phyloP scores from a whole-genome alignment of 345 rosid genomes.

The Eucalyptus shirleyi region DNA sequence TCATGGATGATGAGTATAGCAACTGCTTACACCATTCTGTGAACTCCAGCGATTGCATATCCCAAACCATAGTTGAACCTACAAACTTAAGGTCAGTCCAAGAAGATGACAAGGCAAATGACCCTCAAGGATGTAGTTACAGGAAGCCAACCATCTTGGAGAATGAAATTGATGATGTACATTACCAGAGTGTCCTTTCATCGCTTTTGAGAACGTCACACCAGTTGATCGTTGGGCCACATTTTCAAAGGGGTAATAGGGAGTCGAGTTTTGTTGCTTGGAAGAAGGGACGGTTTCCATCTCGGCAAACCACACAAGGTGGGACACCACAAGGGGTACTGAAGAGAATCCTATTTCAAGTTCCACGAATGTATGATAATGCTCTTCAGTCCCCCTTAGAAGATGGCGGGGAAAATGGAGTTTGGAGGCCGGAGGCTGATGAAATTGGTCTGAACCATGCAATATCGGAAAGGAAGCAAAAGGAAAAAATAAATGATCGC shows the following conservation, averaged over 20 bases:
- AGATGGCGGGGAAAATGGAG: conserved; percentile 6
- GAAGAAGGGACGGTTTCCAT: conserved; percentile 24
- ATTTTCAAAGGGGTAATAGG: conserved; percentile 26
- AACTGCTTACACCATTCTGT: conserved; percentile 52
- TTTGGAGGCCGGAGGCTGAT: conserved; percentile 42
- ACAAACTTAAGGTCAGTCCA: background rate
- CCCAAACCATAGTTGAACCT: conserved; percentile 52
- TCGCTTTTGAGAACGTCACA: conserved; percentile 51
- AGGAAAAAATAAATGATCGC: conserved; percentile 43
- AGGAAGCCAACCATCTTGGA: conserved; percentile 13
- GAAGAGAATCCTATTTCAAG: conserved; percentile 67
- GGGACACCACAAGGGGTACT: conserved; percentile 34
- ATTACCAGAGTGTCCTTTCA: conserved; percentile 61
- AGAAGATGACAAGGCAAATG: background rate
- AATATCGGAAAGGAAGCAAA: conserved; percentile 33
- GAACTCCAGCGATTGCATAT: conserved; percentile 68
- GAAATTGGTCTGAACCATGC: conserved; percentile 31
- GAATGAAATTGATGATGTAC: conserved; percentile 37
- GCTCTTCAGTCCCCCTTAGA: conserved; percentile 24
- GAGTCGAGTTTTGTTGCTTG: conserved; percentile 60
- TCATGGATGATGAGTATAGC: conserved; percentile 61
- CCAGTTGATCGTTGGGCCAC: conserved; percentile 40
- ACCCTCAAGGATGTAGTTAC: conserved; percentile 10
- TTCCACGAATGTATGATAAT: conserved; percentile 46
- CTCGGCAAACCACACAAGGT: background rate